Evolutionary conservation across 345 rosid species (phyloP), one percentile per base, ranked within the genome.

Genomic region (Lumnitzera racemosa): DNA sequence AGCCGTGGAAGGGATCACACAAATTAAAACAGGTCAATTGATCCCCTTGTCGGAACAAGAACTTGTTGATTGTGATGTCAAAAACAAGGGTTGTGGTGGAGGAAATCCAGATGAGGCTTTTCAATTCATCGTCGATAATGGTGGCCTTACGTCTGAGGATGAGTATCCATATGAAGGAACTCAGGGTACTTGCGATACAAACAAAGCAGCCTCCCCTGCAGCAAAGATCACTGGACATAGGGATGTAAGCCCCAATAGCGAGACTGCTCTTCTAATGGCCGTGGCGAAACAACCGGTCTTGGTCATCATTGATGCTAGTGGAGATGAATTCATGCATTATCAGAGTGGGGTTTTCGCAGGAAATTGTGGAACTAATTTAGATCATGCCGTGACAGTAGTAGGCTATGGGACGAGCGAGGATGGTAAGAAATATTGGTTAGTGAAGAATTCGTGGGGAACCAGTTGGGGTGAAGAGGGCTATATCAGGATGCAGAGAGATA

Each of bases 21-120:
- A 50, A 53, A 72, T 81, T 55, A 65, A 69, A 14, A 65, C 76
- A 3, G 78, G 76, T 15, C 64, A 74, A n/a, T 70, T 81, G 49
- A 49, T 69, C 12, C 67, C 83, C 25, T 70, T 78, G 15, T 81
- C 85, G 0, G 81, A 74, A 67, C 87, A 81, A 65, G 81, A 86
- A 47, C 65, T 76, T 41, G 66, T 79, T 24, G 89, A 83, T 29
- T 81, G 92, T 25, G 84, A 66, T 57, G 55, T 53, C 49, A 56
- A 46, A 2, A 53, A 59, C 46, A 31, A 67, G n/a, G 80, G 74
- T 2, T 80, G 79, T 29, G 17, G 58, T 0, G 70, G 71, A 7
- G 78, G 80, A 20, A 64, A 23, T 3, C 55, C 65, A 82, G 69
- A 69, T 3, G 25, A 64, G 23, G 83, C 82, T 8, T 74, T 79